Evolutionary conservation across 192 early-diverging fungal species (phyloP), one percentile per base, ranked within the genome.

Genomic region (Obelidium mucronatum): DNA sequence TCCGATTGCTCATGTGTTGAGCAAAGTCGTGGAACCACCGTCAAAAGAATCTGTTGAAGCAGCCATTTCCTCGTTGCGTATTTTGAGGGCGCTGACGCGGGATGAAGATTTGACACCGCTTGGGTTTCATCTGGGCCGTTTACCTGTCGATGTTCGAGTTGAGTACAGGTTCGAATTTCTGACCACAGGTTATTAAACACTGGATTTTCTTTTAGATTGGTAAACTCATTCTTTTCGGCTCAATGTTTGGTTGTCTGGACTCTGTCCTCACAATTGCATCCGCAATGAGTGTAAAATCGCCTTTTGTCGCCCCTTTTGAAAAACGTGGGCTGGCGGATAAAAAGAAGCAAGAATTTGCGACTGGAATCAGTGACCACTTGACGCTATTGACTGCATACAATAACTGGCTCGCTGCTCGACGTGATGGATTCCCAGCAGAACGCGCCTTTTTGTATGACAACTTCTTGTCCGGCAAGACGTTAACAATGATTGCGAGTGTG

Each of bases 121-220:
- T 1, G 94, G 94, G 22, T 85, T 84, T 31, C 84, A 91, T 56
- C 86, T 96, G 82, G 84, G 87, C 17, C 82, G 85, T 35, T 70
- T 96, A 54, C 93, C 94, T 3, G 89, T 88, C 8, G 94, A 96
- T 78, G 69, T 95, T 44, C 80, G 91, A 17, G 79, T 94, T n/a
- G n/a, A n/a, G n/a, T n/a, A n/a, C n/a, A 54, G 89, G 92, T 77
- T 13, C 35, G 58, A 60, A 13, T 26, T 66, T 13, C 1, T 26
- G 11, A 24, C 30, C n/a, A 48, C 67, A 11, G 51, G 5, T 70
- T 53, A 61, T 13, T 61, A 40, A 1, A 31, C 28, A 61, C 60
- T 61, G 6, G 13, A 19, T 33, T 24, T 24, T 13, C 13, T 35
- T 26, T 40, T 40, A 70, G 67, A 77, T 77, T 51, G 75, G 75